Conservation (phyloP, 1,284 basidiomycete genomes). For the Cystobasidiaceae sp. region DNA sequence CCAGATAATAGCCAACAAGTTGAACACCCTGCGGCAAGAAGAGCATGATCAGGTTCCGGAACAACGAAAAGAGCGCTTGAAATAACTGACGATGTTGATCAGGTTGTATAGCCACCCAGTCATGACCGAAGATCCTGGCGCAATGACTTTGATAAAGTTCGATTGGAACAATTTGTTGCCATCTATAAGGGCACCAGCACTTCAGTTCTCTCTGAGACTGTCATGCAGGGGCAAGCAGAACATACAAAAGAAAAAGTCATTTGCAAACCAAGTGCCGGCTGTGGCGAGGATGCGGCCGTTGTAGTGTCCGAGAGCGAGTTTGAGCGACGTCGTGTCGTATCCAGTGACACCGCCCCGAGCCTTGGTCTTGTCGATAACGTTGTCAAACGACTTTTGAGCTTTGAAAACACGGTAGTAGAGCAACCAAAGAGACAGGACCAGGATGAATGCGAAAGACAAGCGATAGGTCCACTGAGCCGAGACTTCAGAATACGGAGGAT, state of each 20-base stretch:
- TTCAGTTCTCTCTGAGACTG: slow-evolving; percentile 45
- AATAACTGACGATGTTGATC: slow-evolving; percentile 45
- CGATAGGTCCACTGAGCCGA: slow-evolving; percentile 55
- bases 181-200: neutral
- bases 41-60: neutral
- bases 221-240: slow-evolving; percentile 20
- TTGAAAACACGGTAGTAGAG: slow-evolving; percentile 55
- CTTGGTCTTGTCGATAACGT: slow-evolving; percentile 50
- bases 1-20: slow-evolving; percentile 54
- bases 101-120: slow-evolving; percentile 54
- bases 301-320: slow-evolving; percentile 52
- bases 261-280: slow-evolving; percentile 53
- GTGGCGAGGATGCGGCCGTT: slow-evolving; percentile 53
- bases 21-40: slow-evolving; percentile 49
- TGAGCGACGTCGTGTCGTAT: slow-evolving; percentile 53
- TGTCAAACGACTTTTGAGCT: slow-evolving; percentile 43
- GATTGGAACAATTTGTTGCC: slow-evolving; percentile 49
- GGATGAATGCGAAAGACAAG: slow-evolving; percentile 54
- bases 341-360: slow-evolving; percentile 51
- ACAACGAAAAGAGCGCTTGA: neutral
- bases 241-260: slow-evolving; percentile 48
- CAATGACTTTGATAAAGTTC: slow-evolving; percentile 51
- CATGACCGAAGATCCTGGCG: slow-evolving; percentile 49
- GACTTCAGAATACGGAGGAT: slow-evolving; percentile 49
- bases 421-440: slow-evolving; percentile 53